A percentile compares a stretch with the other conserved stretches of the same genome.
Conservation (phyloP, 345 rosid genomes). For the Hibiscus mutabilis region DNA sequence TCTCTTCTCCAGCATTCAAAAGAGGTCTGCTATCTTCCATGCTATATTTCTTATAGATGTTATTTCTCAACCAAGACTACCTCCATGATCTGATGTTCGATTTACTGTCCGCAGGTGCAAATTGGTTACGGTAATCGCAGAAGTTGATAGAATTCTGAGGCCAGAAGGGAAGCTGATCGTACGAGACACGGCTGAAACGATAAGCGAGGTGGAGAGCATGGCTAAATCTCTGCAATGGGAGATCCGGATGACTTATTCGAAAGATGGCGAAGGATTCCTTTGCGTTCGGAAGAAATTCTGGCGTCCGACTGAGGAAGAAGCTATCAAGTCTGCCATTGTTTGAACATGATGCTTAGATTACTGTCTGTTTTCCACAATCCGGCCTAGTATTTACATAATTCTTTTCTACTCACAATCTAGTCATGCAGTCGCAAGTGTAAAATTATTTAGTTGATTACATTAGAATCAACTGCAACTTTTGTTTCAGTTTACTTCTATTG, state of each 20-base stretch:
- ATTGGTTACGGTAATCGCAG: conserved; percentile 55
- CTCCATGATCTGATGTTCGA: neutral
- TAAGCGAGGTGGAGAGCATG: conserved; percentile 50
- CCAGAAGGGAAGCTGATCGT: conserved; percentile 74
- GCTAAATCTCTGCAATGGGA: conserved; percentile 68
- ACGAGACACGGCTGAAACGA: conserved; percentile 51
- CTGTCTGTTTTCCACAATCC: neutral
- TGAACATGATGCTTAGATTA: conserved; percentile 11
- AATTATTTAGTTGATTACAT: neutral
- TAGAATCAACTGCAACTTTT: neutral
- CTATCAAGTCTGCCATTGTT: conserved; percentile 50
- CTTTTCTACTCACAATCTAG: neutral
- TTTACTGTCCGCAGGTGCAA: conserved; percentile 46
- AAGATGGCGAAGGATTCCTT: conserved; percentile 51
- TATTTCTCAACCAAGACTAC: neutral
- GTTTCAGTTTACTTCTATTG: neutral
- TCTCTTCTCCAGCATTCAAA: conserved; percentile 59
- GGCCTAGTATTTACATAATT: neutral
- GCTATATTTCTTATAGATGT: neutral
- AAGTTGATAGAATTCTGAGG: conserved; percentile 73
- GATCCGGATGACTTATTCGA: conserved; percentile 41
- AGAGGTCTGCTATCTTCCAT: conserved; percentile 34
- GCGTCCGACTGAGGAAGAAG: conserved; percentile 63
- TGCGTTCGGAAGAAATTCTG: conserved; percentile 59
- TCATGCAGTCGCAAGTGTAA: conserved; percentile 2